Evolutionary conservation across 2,329 filamentous ascomycete species (phyloP), one percentile per base, ranked within the genome.

Genomic region (Penicillium palitans): DNA sequence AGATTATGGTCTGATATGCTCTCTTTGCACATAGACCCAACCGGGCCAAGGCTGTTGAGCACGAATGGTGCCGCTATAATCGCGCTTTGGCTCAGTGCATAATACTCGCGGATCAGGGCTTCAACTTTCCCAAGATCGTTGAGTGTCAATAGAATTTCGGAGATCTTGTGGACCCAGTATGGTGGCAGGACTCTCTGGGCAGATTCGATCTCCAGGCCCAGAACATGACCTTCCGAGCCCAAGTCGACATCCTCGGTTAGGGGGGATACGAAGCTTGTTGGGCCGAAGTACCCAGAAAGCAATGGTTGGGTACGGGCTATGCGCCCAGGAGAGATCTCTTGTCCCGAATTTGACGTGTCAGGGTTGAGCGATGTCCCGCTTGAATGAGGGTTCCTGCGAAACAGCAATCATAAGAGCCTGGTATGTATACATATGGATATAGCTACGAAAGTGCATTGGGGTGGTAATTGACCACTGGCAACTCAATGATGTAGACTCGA

Each of bases 11-110:
- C 56, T 31, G 45, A 50, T 21, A 46, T 39, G 13, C 39, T 56
- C 12, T 63, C 62, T 39, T 64, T 52, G 27, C 62, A 59, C 52
- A 60, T 58, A n/a, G 44, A 42, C 21, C 52, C 55, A 10, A 71
- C 49, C 50, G 54, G 63, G 41, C 29, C 66, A 42, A 78, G 65
- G 6, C 71, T 67, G 39, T 74, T 69, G 5, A 75, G 58, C 6
- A 74, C 64, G 1, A 79, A 62, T 29, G 72, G 71, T 1, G 69
- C 68, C 2, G 76, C 69, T 27, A 79, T 67, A 6, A 74, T 68
- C 2, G 72, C 72, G 8, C 70, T 66, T 60, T 76, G 70, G 25
- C 70, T 72, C 2, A 67, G 24, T 9, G 27, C 40, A 52, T 68
- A 69, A 42, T 65, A 67, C 39, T 66, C 65, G 7, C 49, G 58